Conservation (phyloP, 176 grass and related monocot genomes). For the Poa annua region DNA sequence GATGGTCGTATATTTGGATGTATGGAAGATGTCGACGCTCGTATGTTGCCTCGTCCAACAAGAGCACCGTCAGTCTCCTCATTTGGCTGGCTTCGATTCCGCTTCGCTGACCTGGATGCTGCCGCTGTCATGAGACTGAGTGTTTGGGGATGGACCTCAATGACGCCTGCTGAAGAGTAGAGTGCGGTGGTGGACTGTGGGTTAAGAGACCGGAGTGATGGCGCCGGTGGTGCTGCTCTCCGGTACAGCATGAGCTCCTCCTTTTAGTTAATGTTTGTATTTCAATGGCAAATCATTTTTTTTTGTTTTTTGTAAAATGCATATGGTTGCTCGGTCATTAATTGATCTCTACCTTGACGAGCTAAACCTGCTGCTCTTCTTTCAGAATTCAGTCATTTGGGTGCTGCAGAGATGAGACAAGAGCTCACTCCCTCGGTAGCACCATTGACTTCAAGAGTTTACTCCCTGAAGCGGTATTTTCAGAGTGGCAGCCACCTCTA, state of each 20-base stretch:
- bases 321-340: neutral
- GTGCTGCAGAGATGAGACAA: neutral
- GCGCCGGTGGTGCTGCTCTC: neutral
- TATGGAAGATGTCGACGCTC: neutral
- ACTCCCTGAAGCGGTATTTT: conserved; percentile 10
- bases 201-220: neutral
- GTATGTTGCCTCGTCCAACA: neutral
- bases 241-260: neutral
- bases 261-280: neutral
- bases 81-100: neutral
- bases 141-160: neutral
- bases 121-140: neutral
- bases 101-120: neutral
- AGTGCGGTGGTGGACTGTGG: neutral
- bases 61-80: neutral
- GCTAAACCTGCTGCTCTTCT: neutral
- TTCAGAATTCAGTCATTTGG: neutral
- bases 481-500: neutral
- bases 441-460: conserved; percentile 9
- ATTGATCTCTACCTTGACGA: neutral
- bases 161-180: no score
- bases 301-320: neutral
- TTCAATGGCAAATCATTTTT: neutral
- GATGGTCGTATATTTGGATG: neutral
- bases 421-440: conserved; percentile 3